A percentile compares a stretch with the other conserved stretches of the same genome.
These are phyloP conservation scores for Chrysanthemum makinoi DNA, from an alignment of 129 eudicot genomes.

Conservation along the genomic window DNA sequence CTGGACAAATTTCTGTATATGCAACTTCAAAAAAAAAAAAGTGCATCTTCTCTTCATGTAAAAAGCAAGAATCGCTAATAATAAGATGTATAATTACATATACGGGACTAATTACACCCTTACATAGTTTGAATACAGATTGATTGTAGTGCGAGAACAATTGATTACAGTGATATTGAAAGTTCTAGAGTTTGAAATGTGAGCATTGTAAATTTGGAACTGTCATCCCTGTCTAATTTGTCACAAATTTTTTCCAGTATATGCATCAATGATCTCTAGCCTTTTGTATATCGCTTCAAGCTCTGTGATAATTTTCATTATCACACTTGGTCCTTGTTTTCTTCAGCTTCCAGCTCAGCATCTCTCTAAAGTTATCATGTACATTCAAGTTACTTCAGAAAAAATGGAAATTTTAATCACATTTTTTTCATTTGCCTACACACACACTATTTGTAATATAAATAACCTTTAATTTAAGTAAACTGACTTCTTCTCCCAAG, in stretches of 20 bases:
- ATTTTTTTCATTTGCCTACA: neutral
- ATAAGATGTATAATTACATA: constrained; percentile 8
- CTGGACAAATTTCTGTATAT: constrained; percentile 44
- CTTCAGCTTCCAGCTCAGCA: constrained; percentile 52
- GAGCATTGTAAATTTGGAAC: constrained; percentile 23
- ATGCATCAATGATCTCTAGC: constrained; percentile 64
- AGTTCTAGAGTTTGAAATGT: constrained; percentile 73
- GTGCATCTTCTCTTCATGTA: constrained; percentile 39
- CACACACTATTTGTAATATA: neutral
- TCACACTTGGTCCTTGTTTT: constrained; percentile 47
- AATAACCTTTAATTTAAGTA: constrained; percentile 64
- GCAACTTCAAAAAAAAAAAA: constrained; percentile 48
- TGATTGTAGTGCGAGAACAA: constrained; percentile 9
- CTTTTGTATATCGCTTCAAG: constrained; percentile 55
- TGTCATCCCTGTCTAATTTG: constrained; percentile 25
- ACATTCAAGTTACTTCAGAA: neutral
- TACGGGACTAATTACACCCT: constrained; percentile 10
- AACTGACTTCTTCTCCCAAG: constrained; percentile 78
- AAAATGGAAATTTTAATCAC: neutral
- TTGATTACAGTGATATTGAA: constrained; percentile 40
- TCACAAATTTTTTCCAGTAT: constrained; percentile 56
- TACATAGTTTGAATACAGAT: constrained; percentile 8
- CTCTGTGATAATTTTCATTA: constrained; percentile 53
- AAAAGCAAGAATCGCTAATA: constrained; percentile 31
- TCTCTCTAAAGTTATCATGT: constrained; percentile 45